phyloP scores from a whole-genome alignment of 2,329 filamentous ascomycete species.

The Sarocladium strictum region DNA sequence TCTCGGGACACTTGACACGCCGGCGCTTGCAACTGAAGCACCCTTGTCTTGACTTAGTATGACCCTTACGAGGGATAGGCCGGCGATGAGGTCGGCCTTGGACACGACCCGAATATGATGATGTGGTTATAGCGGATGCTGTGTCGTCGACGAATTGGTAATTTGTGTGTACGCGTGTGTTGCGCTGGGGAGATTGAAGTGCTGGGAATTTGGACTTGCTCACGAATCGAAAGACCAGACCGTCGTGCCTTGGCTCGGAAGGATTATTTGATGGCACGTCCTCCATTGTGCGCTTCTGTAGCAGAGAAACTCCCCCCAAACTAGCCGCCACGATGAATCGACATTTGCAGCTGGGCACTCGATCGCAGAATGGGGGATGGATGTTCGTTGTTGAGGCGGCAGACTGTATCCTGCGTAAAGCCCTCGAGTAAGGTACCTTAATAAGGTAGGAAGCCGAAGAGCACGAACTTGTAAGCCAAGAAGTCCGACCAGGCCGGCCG shows the following conservation, averaged over 20 bases:
- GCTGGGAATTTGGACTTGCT: background rate
- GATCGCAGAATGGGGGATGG: no score
- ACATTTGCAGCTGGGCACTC: no score
- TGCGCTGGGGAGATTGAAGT: no score
- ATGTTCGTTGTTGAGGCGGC: no score
- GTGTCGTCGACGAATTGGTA: background rate
- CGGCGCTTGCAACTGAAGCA: constrained; percentile 27
- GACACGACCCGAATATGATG: background rate
- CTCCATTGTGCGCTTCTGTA: background rate
- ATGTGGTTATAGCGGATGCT: background rate
- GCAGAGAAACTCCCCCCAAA: no score
- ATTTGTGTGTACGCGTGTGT: no score
- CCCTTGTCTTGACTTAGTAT: constrained; percentile 13
- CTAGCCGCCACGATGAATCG: no score
- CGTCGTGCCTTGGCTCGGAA: background rate
- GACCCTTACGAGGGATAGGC: background rate
- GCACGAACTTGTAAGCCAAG: background rate
- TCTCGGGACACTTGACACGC: constrained; percentile 41
- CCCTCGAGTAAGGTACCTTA: no score
- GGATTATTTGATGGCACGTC: background rate
- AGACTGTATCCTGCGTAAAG: background rate
- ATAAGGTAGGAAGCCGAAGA: no score
- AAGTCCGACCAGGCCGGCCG: no score
- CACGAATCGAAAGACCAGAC: background rate
- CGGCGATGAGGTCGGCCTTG: background rate